A percentile compares a stretch with the other conserved stretches of the same genome.
Evolutionary conservation across 1,284 basidiomycete genomes (phyloP).

Genomic region (Inonotus hispidus): DNA sequence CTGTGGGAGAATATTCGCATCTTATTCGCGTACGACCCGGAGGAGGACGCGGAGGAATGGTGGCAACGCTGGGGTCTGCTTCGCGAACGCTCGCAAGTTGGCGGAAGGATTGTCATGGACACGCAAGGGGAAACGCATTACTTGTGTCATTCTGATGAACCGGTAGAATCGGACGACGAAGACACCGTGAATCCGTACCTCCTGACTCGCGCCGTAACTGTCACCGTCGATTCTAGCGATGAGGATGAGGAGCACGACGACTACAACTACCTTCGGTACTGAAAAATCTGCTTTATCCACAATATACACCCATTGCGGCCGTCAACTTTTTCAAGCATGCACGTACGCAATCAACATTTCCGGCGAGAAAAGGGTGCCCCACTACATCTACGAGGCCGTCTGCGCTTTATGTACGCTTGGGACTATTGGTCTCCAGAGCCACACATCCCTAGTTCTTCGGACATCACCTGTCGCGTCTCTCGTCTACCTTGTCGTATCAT

Average conservation of each 20-base stretch:
- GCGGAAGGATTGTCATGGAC: background rate
- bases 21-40: slow-evolving; percentile 18
- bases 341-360: background rate
- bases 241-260: background rate
- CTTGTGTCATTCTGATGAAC: background rate
- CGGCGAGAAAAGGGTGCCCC: no score
- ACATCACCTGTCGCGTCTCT: background rate
- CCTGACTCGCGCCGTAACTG: slow-evolving; percentile 4
- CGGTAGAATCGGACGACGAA: background rate
- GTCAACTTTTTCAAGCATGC: background rate
- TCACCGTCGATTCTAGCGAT: slow-evolving; percentile 1
- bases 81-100: slow-evolving; percentile 14
- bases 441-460: background rate
- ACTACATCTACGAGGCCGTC: no score
- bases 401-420: background rate
- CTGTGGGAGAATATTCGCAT: slow-evolving; percentile 18
- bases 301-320: background rate
- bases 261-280: no score
- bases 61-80: slow-evolving; percentile 18
- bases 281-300: background rate
- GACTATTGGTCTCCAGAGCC: background rate
- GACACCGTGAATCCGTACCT: background rate
- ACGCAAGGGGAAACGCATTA: background rate
- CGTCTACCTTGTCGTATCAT: background rate
- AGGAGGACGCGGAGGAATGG: slow-evolving; percentile 19